These are phyloP conservation scores for Aspergillus aculeatus DNA, from an alignment of 2,329 filamentous ascomycete species.

Conservation along the genomic window DNA sequence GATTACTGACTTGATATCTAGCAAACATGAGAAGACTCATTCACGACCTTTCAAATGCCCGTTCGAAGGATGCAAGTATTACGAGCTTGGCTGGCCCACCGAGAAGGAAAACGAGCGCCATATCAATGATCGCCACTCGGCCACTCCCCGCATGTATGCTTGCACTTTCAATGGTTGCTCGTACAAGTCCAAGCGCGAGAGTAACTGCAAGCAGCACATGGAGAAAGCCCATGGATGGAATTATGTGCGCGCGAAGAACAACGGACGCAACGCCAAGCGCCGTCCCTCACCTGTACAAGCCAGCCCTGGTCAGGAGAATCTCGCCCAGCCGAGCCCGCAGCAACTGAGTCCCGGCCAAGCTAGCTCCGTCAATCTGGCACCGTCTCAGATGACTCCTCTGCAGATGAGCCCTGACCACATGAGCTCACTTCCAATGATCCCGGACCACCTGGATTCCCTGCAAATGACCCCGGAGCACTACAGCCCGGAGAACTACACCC, in stretches of 20 bases:
- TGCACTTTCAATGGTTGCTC: slow-evolving; percentile 81
- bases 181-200: slow-evolving; percentile 93
- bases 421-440: not conserved
- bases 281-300: slow-evolving; percentile 6
- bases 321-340: not conserved
- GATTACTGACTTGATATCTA: slow-evolving; percentile 18
- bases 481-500: not conserved
- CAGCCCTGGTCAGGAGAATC: slow-evolving; percentile 6
- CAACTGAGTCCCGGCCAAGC: not conserved
- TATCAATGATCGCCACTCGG: slow-evolving; percentile 91
- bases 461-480: slow-evolving; percentile 1
- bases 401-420: not conserved
- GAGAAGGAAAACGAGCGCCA: slow-evolving; percentile 97
- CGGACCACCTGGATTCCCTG: not conserved
- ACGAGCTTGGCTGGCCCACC: slow-evolving; percentile 87
- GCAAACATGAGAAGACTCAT: slow-evolving; percentile 96
- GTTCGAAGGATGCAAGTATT: slow-evolving; percentile 80
- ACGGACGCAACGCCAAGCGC: slow-evolving; percentile 57
- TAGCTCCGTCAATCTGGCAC: slow-evolving; percentile 1
- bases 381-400: slow-evolving; percentile 1
- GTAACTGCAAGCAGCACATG: slow-evolving; percentile 98
- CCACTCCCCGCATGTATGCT: slow-evolving; percentile 74
- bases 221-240: slow-evolving; percentile 90
- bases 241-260: slow-evolving; percentile 92
- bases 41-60: slow-evolving; percentile 94